Evolutionary conservation across 192 early-diverging fungal species (phyloP).

Genomic region (Oehlia diaphana): DNA sequence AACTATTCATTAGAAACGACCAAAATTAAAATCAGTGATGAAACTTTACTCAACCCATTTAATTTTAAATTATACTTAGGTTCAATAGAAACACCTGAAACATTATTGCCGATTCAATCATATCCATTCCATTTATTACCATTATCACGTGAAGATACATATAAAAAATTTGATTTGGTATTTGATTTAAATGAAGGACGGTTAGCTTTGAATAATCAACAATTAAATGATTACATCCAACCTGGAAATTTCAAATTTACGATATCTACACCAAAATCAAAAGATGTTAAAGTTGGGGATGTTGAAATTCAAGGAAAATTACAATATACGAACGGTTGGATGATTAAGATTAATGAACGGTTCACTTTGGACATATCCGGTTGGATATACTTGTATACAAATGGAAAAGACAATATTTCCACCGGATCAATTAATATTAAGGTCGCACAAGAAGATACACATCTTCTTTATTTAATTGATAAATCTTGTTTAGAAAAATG

Average conservation of each 20-base stretch:
- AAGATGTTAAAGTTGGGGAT: background rate
- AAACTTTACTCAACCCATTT: background rate
- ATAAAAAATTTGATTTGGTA: background rate
- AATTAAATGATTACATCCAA: background rate
- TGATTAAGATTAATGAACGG: background rate
- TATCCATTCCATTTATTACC: background rate
- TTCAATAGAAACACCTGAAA: background rate
- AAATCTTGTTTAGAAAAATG: background rate
- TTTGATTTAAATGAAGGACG: background rate
- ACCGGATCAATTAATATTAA: background rate
- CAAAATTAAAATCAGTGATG: background rate
- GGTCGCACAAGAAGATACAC: background rate
- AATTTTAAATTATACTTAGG: background rate
- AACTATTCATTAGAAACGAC: background rate
- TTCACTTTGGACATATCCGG: background rate
- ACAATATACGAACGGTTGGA: background rate
- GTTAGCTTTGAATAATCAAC: background rate
- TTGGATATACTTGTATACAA: background rate
- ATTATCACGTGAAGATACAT: background rate
- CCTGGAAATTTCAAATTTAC: background rate
- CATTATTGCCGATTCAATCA: background rate
- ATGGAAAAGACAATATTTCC: background rate
- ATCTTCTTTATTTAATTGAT: background rate
- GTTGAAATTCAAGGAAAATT: background rate
- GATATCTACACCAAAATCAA: background rate